These are phyloP conservation scores for Tetraselmis chui DNA, from an alignment of 139 green algal genomes.

Conservation along the genomic window DNA sequence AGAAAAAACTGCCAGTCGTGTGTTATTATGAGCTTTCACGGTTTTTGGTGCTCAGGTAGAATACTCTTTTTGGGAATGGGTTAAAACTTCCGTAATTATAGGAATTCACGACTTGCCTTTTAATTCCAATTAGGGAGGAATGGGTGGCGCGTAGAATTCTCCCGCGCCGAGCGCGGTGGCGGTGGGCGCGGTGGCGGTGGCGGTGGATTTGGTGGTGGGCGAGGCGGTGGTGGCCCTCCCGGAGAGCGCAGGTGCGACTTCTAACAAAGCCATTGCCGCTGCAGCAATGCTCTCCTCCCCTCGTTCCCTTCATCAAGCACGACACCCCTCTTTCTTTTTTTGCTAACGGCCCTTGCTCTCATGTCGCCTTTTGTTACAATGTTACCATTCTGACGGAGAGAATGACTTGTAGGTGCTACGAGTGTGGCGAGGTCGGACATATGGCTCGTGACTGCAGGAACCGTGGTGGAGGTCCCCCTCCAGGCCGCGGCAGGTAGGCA, in stretches of 20 bases:
- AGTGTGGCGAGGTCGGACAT: not conserved
- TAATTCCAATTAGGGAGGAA: not conserved
- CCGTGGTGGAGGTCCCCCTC: not conserved
- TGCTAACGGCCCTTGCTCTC: too few relatives aligned
- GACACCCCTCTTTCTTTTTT: too few relatives aligned
- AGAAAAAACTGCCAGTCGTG: too few relatives aligned
- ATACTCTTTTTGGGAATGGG: too few relatives aligned
- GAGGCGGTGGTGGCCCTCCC: not conserved
- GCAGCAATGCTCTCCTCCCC: not conserved
- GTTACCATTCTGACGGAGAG: too few relatives aligned
- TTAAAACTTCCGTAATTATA: too few relatives aligned
- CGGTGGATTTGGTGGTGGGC: not conserved
- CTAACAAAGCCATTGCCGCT: too few relatives aligned
- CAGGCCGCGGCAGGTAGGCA: not conserved
- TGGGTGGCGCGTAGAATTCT: not conserved
- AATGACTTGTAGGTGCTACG: not conserved
- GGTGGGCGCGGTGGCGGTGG: not conserved
- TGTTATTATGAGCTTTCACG: too few relatives aligned
- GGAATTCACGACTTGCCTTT: too few relatives aligned
- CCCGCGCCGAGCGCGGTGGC: not conserved
- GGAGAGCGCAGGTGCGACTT: not conserved
- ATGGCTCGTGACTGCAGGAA: not conserved
- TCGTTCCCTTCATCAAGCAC: too few relatives aligned
- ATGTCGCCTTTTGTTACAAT: too few relatives aligned
- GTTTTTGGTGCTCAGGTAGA: too few relatives aligned